phyloP scores from a whole-genome alignment of 225 moss, liverwort and hornwort genomes.

The Neckera pumila region DNA sequence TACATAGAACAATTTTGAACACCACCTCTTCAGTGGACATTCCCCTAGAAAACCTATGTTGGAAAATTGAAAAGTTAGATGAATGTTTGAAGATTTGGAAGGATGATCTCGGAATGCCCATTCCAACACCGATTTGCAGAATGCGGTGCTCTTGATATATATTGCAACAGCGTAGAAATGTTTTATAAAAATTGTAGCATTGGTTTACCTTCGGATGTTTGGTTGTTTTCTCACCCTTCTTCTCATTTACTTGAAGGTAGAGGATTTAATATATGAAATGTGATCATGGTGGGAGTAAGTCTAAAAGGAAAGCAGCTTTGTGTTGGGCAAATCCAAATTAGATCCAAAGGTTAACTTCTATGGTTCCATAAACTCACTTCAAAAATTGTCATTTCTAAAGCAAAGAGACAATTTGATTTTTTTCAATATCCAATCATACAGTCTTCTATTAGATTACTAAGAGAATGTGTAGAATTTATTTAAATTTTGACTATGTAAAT shows the following conservation, averaged over 20 bases:
- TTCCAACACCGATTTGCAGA: fast-evolving
- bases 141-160: no score
- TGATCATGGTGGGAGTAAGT: not conserved
- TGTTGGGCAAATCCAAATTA: not conserved
- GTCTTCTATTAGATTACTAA: not conserved
- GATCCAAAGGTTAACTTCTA: not conserved
- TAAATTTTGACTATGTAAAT: not conserved
- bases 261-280: not conserved
- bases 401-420: not conserved
- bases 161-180: not conserved
- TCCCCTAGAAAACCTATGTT: not conserved
- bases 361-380: not conserved
- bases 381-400: not conserved
- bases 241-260: not conserved
- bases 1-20: not conserved
- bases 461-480: not conserved
- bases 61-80: not conserved
- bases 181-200: not conserved
- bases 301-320: fast-evolving
- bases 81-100: not conserved
- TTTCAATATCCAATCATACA: not conserved
- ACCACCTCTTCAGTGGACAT: no score
- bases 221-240: not conserved
- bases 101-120: not conserved
- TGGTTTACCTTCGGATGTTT: not conserved